These are phyloP conservation scores for Platanus orientalis DNA, from an alignment of 164 flowering plant species.

Conservation along the genomic window DNA sequence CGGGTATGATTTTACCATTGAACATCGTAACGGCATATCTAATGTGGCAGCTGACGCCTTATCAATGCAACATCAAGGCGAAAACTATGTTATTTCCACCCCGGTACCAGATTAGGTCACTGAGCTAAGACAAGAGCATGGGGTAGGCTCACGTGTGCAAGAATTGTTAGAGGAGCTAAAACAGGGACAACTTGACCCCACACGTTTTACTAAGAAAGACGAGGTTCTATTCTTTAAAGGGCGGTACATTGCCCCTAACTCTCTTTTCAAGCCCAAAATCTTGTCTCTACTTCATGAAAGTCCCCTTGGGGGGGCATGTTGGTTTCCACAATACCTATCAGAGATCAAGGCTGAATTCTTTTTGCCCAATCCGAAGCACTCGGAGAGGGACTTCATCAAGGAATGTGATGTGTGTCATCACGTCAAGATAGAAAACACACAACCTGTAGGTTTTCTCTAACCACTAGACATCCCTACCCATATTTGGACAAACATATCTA, in stretches of 20 bases:
- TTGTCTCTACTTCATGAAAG: no score
- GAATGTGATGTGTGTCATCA: background rate
- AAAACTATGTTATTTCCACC: background rate
- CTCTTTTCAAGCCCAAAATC: no score
- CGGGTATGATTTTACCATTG: background rate
- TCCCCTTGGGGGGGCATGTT: background rate
- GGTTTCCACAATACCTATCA: background rate
- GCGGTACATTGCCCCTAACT: no score
- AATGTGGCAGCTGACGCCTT: background rate
- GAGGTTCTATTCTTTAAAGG: no score
- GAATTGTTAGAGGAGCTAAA: no score
- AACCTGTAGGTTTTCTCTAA: background rate
- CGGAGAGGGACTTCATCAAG: no score
- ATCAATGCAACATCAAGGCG: background rate
- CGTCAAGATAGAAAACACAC: background rate
- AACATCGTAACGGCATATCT: background rate
- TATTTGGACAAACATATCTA: background rate
- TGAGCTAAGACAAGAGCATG: background rate
- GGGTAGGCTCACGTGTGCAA: no score
- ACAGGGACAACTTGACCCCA: no score
- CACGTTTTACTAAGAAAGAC: no score
- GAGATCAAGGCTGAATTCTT: no score
- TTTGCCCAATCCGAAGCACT: background rate
- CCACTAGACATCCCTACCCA: background rate
- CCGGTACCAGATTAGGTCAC: background rate